phyloP scores from a whole-genome alignment of 176 grass and related monocot species.

The Urochloa ruziziensis region DNA sequence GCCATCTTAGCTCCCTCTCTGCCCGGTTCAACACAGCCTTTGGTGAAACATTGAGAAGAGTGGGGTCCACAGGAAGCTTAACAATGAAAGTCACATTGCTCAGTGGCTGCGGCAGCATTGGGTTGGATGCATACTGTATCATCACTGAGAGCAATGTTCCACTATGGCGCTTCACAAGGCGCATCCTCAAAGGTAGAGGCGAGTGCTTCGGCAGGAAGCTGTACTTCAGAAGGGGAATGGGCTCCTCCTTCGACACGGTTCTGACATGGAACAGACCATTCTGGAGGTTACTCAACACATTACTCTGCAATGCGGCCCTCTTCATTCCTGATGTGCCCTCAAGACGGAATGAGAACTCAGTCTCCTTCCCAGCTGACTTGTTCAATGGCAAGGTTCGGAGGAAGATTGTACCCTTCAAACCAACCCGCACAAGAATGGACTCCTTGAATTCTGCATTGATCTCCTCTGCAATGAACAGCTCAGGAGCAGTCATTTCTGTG shows the following conservation, averaged over 20 bases:
- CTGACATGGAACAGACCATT: constrained; percentile 80
- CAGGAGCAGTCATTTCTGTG: constrained; percentile 74
- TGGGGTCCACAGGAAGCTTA: constrained; percentile 88
- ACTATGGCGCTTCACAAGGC: constrained; percentile 85
- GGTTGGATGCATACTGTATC: constrained; percentile 89
- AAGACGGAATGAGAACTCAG: constrained; percentile 92
- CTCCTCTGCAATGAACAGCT: constrained; percentile 82
- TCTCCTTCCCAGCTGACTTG: constrained; percentile 77
- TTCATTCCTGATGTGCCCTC: constrained; percentile 88
- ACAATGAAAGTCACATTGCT: constrained; percentile 82
- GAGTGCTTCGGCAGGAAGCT: constrained; percentile 82
- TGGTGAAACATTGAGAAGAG: constrained; percentile 81
- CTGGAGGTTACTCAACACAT: constrained; percentile 70
- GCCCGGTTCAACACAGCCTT: constrained; percentile 82
- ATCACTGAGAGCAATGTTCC: constrained; percentile 85
- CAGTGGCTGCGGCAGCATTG: constrained; percentile 69
- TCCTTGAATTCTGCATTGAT: constrained; percentile 90
- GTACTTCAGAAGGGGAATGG: constrained; percentile 81
- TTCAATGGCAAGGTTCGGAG: constrained; percentile 73
- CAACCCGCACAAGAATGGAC: constrained; percentile 73
- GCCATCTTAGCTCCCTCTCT: constrained; percentile 88
- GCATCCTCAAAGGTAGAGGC: constrained; percentile 71
- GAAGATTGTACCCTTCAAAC: constrained; percentile 87
- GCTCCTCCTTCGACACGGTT: constrained; percentile 72
- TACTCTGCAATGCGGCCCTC: constrained; percentile 71